Conservation (phyloP, 139 green algal species). For the Pedinophyceae sp. region DNA sequence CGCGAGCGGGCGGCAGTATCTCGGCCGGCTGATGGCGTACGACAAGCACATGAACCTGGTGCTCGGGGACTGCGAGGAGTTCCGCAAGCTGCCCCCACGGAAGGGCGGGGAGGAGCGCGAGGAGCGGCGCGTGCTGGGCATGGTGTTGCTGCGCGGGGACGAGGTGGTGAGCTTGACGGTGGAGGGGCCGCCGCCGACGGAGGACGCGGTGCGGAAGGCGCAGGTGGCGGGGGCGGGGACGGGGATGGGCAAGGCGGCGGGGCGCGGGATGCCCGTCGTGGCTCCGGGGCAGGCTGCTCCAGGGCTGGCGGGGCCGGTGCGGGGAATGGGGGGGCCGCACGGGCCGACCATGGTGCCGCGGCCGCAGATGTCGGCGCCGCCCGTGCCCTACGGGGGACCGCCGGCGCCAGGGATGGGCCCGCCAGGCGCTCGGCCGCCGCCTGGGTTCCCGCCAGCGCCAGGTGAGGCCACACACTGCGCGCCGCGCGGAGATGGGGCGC, state of each 20-base stretch:
- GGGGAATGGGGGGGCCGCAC: slow-evolving; percentile 70
- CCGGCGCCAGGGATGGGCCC: too few relatives aligned
- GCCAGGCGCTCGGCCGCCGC: too few relatives aligned
- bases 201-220: slow-evolving; percentile 30
- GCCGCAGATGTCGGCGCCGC: slow-evolving; percentile 28
- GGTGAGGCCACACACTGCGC: too few relatives aligned
- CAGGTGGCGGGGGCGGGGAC: slow-evolving; percentile 46
- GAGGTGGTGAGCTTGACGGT: slow-evolving; percentile 90
- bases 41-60: slow-evolving; percentile 98
- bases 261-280: slow-evolving; percentile 51
- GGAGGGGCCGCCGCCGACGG: slow-evolving; percentile 81
- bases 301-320: slow-evolving; percentile 65
- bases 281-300: slow-evolving; percentile 31
- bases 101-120: slow-evolving; percentile 74
- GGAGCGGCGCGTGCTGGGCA: slow-evolving; percentile 76
- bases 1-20: slow-evolving; percentile 14
- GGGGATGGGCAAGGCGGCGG: slow-evolving; percentile 62
- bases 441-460: too few relatives aligned
- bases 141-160: slow-evolving; percentile 86
- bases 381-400: too few relatives aligned
- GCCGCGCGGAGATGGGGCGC: too few relatives aligned
- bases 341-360: slow-evolving; percentile 83
- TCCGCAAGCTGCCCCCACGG: slow-evolving; percentile 79
- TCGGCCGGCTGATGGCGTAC: slow-evolving; percentile 88
- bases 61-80: slow-evolving; percentile 91